Conservation (phyloP, 2,329 filamentous ascomycete genomes). For the Aspergillus ruber region DNA sequence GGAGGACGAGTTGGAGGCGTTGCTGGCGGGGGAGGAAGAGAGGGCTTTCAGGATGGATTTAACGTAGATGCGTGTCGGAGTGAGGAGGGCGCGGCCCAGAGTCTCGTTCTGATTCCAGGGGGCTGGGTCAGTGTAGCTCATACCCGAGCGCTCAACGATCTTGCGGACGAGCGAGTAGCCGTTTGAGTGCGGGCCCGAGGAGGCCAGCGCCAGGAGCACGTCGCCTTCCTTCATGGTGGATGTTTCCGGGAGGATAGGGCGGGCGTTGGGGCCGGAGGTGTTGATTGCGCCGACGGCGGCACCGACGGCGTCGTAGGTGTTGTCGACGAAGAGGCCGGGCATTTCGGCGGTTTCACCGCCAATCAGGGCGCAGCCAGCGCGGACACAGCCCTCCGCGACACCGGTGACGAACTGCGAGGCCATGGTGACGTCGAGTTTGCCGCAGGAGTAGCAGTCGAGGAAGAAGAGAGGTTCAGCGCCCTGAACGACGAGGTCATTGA, state of each 20-base stretch:
- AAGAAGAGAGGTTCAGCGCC: conserved; percentile 93
- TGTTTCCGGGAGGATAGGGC: conserved; percentile 66
- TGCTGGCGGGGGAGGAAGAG: conserved; percentile 37
- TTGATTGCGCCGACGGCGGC: conserved; percentile 79
- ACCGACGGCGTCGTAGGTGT: conserved; percentile 90
- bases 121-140: conserved; percentile 64
- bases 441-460: conserved; percentile 96
- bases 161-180: conserved; percentile 94
- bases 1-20: conserved; percentile 50
- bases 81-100: conserved; percentile 72
- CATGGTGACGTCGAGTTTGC: conserved; percentile 69
- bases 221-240: conserved; percentile 74
- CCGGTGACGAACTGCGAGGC: conserved; percentile 85
- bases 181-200: conserved; percentile 88
- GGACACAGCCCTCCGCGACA: conserved; percentile 78
- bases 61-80: conserved; percentile 91
- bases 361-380: conserved; percentile 83
- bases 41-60: conserved; percentile 67
- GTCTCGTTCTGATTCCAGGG: conserved; percentile 71
- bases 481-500: conserved; percentile 95
- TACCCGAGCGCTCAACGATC: conserved; percentile 67
- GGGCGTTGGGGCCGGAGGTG: conserved; percentile 45
- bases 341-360: conserved; percentile 98
- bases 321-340: conserved; percentile 84
- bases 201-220: conserved; percentile 76